Evolutionary conservation across 139 green algal species (phyloP), one percentile per base, ranked within the genome.

Genomic region (Coelastrella sp.): DNA sequence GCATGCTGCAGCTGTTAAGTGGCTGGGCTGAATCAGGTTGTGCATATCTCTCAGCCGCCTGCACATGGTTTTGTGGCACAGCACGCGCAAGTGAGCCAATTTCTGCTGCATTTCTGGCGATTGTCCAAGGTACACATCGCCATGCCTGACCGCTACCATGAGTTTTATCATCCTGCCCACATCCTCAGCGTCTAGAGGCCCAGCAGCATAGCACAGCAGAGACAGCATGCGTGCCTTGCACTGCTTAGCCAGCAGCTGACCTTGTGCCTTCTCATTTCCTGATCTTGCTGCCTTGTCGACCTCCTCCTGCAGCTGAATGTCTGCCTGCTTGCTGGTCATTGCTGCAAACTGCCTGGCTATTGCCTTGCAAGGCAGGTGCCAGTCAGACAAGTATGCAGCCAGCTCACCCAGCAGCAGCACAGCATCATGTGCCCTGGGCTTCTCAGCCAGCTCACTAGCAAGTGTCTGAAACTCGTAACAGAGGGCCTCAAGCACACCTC

Each of bases 341-440:
- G 25, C 78, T 14, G 94, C 93, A 92, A 95, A 95, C 19, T 78
- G 85, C 20, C 85, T 80, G 8, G 92, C 91, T 19, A 93, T 82
- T 17, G 75, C 63, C 6, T 15, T 24, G 75, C 70, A 87, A n/a
- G 76, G 56, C 20, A 70, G 7, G 58, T 72, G 20, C 19, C 24
- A 87, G 65, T 87, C 82, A 79, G 82, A 74, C 65, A 87, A 65
- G 65, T 87, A 87, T 8, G 82, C 82, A 66, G 82, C 63, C 8
- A 78, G 15, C 65, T 87, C 58, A 6, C 82, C 82, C 25, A 87
- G 82, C 25, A 87, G 82, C 82, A 87, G 82, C 82, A 87, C 82
- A 27, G 65, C 65, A 19, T 63, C 82, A 78, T 80, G 82, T 22
- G 74, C 82, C 7, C 82, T 27, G 7, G 82, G 82, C 14, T 72